Evolutionary conservation across 345 rosid species (phyloP).

Genomic region (Citrus mangshanensis): DNA sequence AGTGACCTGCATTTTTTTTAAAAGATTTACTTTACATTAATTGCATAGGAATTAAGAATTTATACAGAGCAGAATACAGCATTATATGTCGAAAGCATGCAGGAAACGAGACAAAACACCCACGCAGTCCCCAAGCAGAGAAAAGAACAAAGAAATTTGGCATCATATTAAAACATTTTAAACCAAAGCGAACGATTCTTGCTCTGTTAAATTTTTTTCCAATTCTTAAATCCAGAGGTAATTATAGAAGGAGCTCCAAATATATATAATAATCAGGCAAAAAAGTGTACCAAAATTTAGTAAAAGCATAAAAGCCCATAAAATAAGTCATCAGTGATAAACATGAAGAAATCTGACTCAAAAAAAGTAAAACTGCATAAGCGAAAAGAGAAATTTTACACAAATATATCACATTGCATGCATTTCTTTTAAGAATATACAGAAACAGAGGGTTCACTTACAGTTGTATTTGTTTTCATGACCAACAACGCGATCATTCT

Average conservation of each 20-base stretch:
- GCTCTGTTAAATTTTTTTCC: background rate
- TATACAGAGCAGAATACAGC: background rate
- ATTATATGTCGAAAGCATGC: background rate
- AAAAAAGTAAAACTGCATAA: background rate
- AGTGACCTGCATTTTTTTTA: constrained; percentile 63
- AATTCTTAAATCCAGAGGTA: background rate
- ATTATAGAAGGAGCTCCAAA: background rate
- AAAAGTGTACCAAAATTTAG: background rate
- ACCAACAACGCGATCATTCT: constrained; percentile 72
- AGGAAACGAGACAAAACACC: background rate
- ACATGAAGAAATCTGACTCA: background rate
- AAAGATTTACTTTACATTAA: background rate
- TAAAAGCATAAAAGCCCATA: background rate
- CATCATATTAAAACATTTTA: background rate
- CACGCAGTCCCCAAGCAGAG: background rate
- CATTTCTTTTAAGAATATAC: background rate
- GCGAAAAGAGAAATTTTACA: background rate
- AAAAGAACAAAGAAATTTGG: background rate
- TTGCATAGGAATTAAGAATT: background rate
- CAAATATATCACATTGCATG: background rate
- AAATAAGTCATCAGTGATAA: background rate
- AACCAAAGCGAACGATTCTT: background rate
- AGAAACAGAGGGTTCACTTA: constrained; percentile 31
- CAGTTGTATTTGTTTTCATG: constrained; percentile 87
- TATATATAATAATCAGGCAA: background rate